Base-by-base conservation (phyloP, 495 filamentous ascomycete species). In the Penicillium waksmanii region DNA sequence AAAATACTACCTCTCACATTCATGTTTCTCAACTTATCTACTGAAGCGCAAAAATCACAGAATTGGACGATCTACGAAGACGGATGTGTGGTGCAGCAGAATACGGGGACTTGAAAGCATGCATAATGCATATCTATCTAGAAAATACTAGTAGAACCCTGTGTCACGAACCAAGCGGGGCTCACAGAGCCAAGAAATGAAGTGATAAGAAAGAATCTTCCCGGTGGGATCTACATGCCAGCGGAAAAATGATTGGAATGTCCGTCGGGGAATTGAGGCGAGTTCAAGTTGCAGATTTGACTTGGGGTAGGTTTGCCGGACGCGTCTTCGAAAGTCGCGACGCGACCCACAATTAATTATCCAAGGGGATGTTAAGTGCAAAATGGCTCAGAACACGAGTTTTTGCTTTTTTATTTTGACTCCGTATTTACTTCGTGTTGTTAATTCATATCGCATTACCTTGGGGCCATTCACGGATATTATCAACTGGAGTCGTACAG, bases 271-370 rank as follows among this genome's bases (percentile, higher is more conserved):
- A 44, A 19, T n/a, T 44, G 42, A 44, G n/a, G 42, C 42, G 42
- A 44, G 42, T 17, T 3, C 42, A 13, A 44, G 42, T 17, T 3
- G 42, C 7, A 8, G 12, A 15, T 13, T 40, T n/a, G 17, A n/a
- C n/a, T n/a, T n/a, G n/a, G n/a, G 42, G 42, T 6, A 44, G 9
- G 42, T 44, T 17, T 44, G 7, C n/a, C 42, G 42, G 17, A n/a
- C 42, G 42, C 42, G 42, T 44, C 42, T 44, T 5, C 12, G 17
- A 44, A 44, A 18, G 17, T 44, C 42, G 42, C 42, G 42, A 44
- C 17, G 17, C 12, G n/a, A 23, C 42, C 42, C 42, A 19, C 42
- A 12, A 40, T 40, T n/a, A 9, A 31, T 31, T 31, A 31, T 31
- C 27, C 27, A 6, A 31, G 27, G 27, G 8, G 27, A 31, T 8